Evolutionary conservation across 1,139 yeast species (phyloP).

Genomic region (Protomyces gravidus): DNA sequence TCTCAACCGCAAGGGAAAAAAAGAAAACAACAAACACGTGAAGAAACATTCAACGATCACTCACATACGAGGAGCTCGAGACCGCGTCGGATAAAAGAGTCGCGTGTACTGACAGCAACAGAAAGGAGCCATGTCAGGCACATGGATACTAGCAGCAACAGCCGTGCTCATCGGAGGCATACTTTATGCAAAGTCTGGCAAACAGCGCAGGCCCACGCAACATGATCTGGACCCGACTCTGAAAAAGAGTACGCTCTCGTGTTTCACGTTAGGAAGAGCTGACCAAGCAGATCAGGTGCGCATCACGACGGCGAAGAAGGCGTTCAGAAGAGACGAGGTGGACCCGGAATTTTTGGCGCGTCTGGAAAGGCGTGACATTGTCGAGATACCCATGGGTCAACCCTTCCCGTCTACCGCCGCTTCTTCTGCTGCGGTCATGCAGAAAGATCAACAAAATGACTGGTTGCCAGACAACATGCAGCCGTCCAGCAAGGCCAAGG

Average conservation of each 20-base stretch:
- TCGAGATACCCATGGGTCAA: constrained; percentile 26
- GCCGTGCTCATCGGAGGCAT: constrained; percentile 14
- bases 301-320: constrained; percentile 27
- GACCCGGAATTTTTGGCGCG: constrained; percentile 18
- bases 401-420: neutral
- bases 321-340: constrained; percentile 23
- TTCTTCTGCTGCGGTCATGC: neutral
- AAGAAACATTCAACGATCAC: neutral
- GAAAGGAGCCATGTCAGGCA: neutral
- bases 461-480: neutral
- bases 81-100: neutral
- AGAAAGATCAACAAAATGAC: neutral
- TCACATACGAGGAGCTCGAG: too few species aligned
- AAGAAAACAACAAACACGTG: neutral
- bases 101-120: neutral
- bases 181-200: neutral
- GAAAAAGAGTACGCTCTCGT: constrained; percentile 4
- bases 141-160: constrained; percentile 11
- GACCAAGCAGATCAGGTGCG: constrained; percentile 10
- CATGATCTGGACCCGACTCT: constrained; percentile 25
- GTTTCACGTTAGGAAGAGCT: neutral
- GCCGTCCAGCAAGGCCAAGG: neutral
- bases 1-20: neutral
- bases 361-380: constrained; percentile 19
- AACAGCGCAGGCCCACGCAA: constrained; percentile 20